Evolutionary conservation across 2,329 filamentous ascomycete species (phyloP).

Genomic region (Hyphodiscus sp.): DNA sequence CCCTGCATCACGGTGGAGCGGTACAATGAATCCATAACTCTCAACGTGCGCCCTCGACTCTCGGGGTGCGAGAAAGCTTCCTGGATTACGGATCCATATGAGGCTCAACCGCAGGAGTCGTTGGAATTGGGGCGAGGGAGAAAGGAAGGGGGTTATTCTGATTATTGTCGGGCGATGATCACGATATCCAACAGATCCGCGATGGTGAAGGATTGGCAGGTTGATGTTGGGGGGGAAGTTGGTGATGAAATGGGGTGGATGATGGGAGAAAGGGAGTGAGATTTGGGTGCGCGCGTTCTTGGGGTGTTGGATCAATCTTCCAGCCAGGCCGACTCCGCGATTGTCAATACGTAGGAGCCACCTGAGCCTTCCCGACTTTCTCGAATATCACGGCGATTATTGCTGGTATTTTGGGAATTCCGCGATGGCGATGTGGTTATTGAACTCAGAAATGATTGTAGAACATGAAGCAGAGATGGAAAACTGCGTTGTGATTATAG

Average conservation of each 20-base stretch:
- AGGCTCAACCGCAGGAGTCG: not conserved
- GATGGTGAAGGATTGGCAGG: not conserved
- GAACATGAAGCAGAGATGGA: no score
- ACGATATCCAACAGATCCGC: not conserved
- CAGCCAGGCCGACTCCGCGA: not conserved
- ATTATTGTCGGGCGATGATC: not conserved
- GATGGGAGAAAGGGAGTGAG: not conserved
- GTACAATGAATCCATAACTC: slow-evolving; percentile 25
- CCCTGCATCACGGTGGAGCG: slow-evolving; percentile 28
- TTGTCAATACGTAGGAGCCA: not conserved
- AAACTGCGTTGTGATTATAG: no score
- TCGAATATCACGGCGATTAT: not conserved
- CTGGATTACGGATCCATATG: not conserved
- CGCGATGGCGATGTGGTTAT: no score
- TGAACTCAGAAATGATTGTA: no score
- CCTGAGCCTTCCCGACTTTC: no score
- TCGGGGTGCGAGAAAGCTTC: slow-evolving; percentile 8
- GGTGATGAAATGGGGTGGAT: not conserved
- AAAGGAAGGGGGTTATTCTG: not conserved
- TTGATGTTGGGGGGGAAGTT: not conserved
- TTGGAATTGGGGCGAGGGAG: not conserved
- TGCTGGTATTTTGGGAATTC: not conserved
- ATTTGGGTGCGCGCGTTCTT: not conserved
- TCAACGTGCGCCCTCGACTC: slow-evolving; percentile 5
- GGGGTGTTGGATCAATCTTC: not conserved